Conservation (phyloP, 768 basidiomycete species). For the Phlegmacium glaucopus region DNA sequence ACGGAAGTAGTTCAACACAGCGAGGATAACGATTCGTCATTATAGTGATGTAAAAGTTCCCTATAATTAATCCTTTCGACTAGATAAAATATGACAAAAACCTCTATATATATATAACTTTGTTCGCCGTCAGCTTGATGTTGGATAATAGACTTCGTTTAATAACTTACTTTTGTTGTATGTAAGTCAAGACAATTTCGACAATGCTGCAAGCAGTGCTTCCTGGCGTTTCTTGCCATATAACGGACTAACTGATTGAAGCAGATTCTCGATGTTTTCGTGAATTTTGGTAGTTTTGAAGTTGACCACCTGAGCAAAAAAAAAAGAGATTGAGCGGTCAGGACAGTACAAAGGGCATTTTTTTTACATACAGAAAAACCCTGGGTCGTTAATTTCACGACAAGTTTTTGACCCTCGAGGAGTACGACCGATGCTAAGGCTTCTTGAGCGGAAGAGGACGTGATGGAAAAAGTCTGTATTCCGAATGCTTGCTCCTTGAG, state of each 20-base stretch:
- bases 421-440: conserved; percentile 53
- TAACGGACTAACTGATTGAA: conserved; percentile 51
- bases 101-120: background rate
- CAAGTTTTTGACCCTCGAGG: conserved; percentile 50
- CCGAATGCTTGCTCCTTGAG: conserved; percentile 60
- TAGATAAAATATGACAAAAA: no score
- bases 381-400: conserved; percentile 43
- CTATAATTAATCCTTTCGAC: background rate
- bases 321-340: conserved; percentile 7
- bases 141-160: background rate
- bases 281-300: conserved; percentile 22
- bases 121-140: background rate
- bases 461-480: conserved; percentile 44
- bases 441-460: conserved; percentile 36
- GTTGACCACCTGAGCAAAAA: conserved; percentile 10
- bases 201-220: conserved; percentile 44
- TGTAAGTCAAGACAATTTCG: conserved; percentile 31
- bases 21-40: background rate
- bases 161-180: background rate
- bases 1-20: background rate
- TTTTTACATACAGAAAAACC: conserved; percentile 51
- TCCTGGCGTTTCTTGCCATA: conserved; percentile 48
- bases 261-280: conserved; percentile 59
- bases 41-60: background rate
- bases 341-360: background rate